Evolutionary conservation across 2,329 filamentous ascomycete genomes (phyloP).

Genomic region (Zymoseptoria tritici): DNA sequence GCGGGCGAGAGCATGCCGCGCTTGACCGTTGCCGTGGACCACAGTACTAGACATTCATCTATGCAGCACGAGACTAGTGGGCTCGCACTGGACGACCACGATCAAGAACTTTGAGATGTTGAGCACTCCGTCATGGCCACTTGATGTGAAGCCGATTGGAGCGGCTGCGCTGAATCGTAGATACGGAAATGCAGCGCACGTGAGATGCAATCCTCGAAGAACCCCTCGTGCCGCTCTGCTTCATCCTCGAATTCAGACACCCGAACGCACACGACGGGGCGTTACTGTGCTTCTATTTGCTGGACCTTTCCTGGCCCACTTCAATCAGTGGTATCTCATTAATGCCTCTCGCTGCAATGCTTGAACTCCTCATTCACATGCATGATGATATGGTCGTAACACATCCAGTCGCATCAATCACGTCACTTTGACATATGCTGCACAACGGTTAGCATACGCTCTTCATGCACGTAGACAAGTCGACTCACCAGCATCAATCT

Average conservation of each 20-base stretch:
- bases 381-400: neutral
- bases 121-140: too few relatives aligned
- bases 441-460: neutral
- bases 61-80: neutral
- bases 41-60: neutral
- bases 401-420: neutral
- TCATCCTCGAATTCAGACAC: neutral
- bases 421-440: neutral
- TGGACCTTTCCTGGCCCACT: neutral
- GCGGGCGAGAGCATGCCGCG: too few relatives aligned
- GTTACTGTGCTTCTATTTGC: neutral
- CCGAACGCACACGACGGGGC: neutral
- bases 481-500: conserved; percentile 94
- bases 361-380: neutral
- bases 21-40: neutral
- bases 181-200: too few relatives aligned
- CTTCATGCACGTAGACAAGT: neutral
- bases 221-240: neutral
- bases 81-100: neutral
- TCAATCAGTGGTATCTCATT: neutral
- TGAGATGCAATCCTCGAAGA: neutral
- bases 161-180: too few relatives aligned
- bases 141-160: too few relatives aligned
- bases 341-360: neutral
- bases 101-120: neutral